Evolutionary conservation across 1,284 basidiomycete species (phyloP), one percentile per base, ranked within the genome.

Genomic region (Paramarasmius palmivorus): DNA sequence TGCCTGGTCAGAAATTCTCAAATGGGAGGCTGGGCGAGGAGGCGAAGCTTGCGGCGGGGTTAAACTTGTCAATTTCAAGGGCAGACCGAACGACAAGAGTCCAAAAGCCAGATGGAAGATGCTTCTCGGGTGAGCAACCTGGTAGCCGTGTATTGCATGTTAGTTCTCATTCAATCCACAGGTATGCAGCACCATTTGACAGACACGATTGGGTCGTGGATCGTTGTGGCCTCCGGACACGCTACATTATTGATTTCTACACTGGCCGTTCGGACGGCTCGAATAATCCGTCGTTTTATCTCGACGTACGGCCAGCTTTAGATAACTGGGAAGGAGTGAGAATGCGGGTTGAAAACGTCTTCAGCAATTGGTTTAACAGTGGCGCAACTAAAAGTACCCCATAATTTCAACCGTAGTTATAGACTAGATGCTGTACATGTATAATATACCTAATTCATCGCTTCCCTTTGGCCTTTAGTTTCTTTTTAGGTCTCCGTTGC

Each of bases 211-310:
- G 96, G 97, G 73, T 93, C 40, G 86, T 99, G 40, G 94, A 98
- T 69, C 86, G 97, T 26, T 95, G 93, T 64, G 95, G 95, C 2
- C 83, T 82, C 2, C 86, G 85, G 52, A 79, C 95, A 65, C 87
- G 96, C 57, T 99, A 99, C 73, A 87, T 99, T 54, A 98, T 99
- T 61, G 96, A 99, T 72, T 99, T 98, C 69, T 99, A 99, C 76
- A 91, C 93, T 0, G 96, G 97, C n/a, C 85, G 82, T 54, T 70
- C 74, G 42, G 69, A 67, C 29, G 60, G 71, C 23, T 67, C 73
- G 10, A 71, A 71, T 51, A 77, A 77, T 57, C 65, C 83, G 19
- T 86, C 94, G 3, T 99, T 99, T 72, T 97, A 90, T 70, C 82
- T 99, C 38, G 97, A 99, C 64, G 95, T 93, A 10, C 80, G 96